These are phyloP conservation scores for Penicillium crustosum DNA, from an alignment of 2,329 filamentous ascomycete species.

Conservation along the genomic window DNA sequence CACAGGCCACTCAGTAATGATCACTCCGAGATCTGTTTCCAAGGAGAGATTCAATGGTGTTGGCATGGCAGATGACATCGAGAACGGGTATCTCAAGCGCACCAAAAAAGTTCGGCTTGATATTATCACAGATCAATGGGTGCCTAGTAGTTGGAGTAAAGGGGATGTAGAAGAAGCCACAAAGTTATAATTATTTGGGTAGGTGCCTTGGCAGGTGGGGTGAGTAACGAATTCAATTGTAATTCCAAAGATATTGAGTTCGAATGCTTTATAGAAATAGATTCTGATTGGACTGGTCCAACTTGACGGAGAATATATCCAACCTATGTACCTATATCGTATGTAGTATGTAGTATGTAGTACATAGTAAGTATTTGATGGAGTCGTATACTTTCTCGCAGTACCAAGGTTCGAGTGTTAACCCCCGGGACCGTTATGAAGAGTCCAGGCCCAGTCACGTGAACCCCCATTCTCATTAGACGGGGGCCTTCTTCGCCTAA, in stretches of 20 bases:
- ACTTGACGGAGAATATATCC: background rate
- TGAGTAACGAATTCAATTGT: background rate
- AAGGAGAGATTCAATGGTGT: background rate
- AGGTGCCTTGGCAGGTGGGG: background rate
- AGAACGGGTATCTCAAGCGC: background rate
- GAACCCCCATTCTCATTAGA: slow-evolving; percentile 12
- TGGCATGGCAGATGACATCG: background rate
- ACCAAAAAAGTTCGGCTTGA: background rate
- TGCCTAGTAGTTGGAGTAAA: background rate
- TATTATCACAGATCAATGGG: background rate
- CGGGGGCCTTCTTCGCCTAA: slow-evolving; percentile 13
- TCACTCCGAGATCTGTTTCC: background rate
- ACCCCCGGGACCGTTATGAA: background rate
- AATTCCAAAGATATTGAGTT: background rate
- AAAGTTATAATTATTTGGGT: background rate
- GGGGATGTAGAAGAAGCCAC: background rate
- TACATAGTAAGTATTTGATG: background rate
- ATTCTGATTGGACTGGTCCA: background rate
- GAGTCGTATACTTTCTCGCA: background rate
- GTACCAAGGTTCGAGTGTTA: background rate
- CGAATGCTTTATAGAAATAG: background rate
- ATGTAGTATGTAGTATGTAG: too few relatives aligned
- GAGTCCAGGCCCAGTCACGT: slow-evolving; percentile 27
- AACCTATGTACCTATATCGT: too few relatives aligned
- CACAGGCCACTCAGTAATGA: background rate